These are phyloP conservation scores for Hypoxylon sp. DNA, from an alignment of 2,329 filamentous ascomycete genomes.

Conservation along the genomic window DNA sequence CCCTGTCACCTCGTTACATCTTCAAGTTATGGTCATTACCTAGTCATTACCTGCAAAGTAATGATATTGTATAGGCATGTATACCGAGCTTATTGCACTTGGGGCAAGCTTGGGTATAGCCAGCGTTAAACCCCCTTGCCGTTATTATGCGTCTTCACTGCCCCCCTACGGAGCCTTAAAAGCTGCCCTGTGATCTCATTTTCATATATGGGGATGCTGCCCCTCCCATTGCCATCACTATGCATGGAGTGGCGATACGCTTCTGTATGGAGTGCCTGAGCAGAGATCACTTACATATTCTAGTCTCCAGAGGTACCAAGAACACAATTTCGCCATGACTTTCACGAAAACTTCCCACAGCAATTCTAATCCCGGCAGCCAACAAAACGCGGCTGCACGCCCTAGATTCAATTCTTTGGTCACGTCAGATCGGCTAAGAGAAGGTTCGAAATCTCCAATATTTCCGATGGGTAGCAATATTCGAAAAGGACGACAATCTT, in stretches of 20 bases:
- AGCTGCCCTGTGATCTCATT: slow-evolving; percentile 48
- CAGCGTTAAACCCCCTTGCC: slow-evolving; percentile 18
- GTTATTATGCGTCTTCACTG: slow-evolving; percentile 12
- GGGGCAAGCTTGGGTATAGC: slow-evolving; percentile 1
- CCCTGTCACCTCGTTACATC: slow-evolving; percentile 29
- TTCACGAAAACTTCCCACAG: slow-evolving; percentile 42
- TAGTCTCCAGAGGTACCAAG: slow-evolving; percentile 3
- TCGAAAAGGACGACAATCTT: slow-evolving; percentile 63
- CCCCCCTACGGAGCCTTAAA: slow-evolving; percentile 33
- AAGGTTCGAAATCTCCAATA: slow-evolving; percentile 58
- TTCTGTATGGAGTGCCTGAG: slow-evolving; percentile 17
- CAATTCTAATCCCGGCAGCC: slow-evolving; percentile 39
- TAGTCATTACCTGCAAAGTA: slow-evolving; percentile 9
- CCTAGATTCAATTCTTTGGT: slow-evolving; percentile 65
- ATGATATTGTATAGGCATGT: slow-evolving; percentile 5
- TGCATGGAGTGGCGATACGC: slow-evolving; percentile 34
- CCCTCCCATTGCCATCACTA: slow-evolving; percentile 34
- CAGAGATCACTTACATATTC: slow-evolving; percentile 17
- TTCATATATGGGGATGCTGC: slow-evolving; percentile 32
- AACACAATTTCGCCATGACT: slow-evolving; percentile 43
- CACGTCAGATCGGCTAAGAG: slow-evolving; percentile 66
- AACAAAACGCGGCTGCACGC: slow-evolving; percentile 48
- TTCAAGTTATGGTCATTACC: slow-evolving; percentile 10
- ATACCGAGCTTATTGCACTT: slow-evolving; percentile 16
- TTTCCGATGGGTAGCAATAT: slow-evolving; percentile 61